Conservation (phyloP, 768 basidiomycete species). For the Mycena crocata region DNA sequence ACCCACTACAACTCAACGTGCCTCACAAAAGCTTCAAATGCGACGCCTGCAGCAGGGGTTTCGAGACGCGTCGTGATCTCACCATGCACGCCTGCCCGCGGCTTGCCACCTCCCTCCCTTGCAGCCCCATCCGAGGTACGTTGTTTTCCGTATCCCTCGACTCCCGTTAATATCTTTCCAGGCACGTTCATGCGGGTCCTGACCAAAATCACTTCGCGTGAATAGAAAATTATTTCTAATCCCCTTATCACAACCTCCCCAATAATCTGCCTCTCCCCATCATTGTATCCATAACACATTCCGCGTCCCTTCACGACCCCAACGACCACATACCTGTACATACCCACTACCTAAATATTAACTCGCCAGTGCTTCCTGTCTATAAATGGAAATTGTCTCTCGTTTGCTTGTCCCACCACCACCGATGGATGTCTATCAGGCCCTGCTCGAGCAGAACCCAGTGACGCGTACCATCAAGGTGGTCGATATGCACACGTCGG, state of each 20-base stretch:
- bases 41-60: conserved; percentile 19
- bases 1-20: conserved; percentile 6
- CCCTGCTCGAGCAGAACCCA: conserved; percentile 21
- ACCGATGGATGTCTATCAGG: conserved; percentile 37
- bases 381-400: conserved; percentile 16
- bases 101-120: conserved; percentile 27
- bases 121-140: conserved; percentile 48
- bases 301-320: neutral
- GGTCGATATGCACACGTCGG: conserved; percentile 53
- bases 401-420: conserved; percentile 2
- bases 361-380: neutral
- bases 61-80: conserved; percentile 23
- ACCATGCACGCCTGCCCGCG: conserved; percentile 25
- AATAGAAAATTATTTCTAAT: conserved; percentile 12
- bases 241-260: neutral
- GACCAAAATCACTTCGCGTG: conserved; percentile 32
- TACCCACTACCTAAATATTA: neutral
- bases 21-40: conserved; percentile 28
- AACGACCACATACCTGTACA: neutral
- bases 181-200: conserved; percentile 36
- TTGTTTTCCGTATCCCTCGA: neutral
- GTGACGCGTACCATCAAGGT: conserved; percentile 40
- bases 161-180: neutral
- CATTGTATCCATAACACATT: conserved; percentile 13
- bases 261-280: conserved; percentile 10